phyloP scores from a whole-genome alignment of 1,139 yeast species.

The Sugiyamaella sp. region DNA sequence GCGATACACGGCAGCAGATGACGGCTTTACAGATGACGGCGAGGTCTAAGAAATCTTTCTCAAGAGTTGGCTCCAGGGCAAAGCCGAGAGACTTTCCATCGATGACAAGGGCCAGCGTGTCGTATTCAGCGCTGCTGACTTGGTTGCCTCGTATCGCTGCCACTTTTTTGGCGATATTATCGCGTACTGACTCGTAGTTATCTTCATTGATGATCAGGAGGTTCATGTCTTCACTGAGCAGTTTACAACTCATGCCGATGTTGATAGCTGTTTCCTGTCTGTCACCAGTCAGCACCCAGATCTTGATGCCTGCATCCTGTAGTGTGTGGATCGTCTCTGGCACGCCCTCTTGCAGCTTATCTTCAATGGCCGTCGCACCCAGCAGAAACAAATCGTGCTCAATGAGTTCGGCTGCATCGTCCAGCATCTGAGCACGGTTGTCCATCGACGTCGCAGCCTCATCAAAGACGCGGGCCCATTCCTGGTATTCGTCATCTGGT shows the following conservation, averaged over 20 bases:
- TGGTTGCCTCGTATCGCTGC: slow-evolving; percentile 66
- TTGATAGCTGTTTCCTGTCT: slow-evolving; percentile 99
- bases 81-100: slow-evolving; percentile 89
- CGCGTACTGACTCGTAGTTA: slow-evolving; percentile 68
- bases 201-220: slow-evolving; percentile 87
- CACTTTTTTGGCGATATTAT: slow-evolving; percentile 73
- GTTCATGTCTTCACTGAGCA: slow-evolving; percentile 95
- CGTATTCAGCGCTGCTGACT: slow-evolving; percentile 56
- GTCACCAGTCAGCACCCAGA: slow-evolving; percentile 98
- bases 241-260: slow-evolving; percentile 96
- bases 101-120: slow-evolving; percentile 84
- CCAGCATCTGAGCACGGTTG: slow-evolving; percentile 73
- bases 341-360: slow-evolving; percentile 95
- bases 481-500: slow-evolving; percentile 72
- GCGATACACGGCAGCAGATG: slow-evolving; percentile 96
- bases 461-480: slow-evolving; percentile 64
- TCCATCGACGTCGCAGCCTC: slow-evolving; percentile 83
- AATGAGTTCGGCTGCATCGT: slow-evolving; percentile 81
- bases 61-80: slow-evolving; percentile 82
- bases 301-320: slow-evolving; percentile 94
- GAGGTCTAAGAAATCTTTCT: slow-evolving; percentile 73
- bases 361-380: slow-evolving; percentile 99
- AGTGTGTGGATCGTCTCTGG: slow-evolving; percentile 95
- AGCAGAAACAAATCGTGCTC: slow-evolving; percentile 77
- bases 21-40: slow-evolving; percentile 94